Evolutionary conservation across 2,329 filamentous ascomycete species (phyloP).

Genomic region (Apiospora rasikravindrae): DNA sequence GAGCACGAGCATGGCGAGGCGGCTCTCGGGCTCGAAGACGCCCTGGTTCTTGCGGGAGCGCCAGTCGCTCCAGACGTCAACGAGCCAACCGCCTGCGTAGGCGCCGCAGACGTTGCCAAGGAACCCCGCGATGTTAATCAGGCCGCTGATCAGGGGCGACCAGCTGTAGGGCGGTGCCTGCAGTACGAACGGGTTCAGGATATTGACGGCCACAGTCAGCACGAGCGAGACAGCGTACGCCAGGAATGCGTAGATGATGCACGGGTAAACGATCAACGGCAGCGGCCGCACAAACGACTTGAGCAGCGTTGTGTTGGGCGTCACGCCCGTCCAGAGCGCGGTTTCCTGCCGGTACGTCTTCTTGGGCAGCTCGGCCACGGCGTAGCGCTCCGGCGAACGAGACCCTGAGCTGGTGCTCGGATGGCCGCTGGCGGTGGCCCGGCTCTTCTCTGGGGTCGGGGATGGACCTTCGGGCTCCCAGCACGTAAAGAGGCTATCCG

Average conservation of each 20-base stretch:
- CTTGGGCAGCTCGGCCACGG: slow-evolving; percentile 24
- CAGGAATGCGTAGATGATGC: slow-evolving; percentile 38
- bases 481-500: background rate
- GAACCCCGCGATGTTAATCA: slow-evolving; percentile 40
- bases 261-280: slow-evolving; percentile 38
- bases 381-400: background rate
- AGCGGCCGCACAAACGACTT: slow-evolving; percentile 37
- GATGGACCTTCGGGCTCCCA: slow-evolving; percentile 4
- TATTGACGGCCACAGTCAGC: slow-evolving; percentile 38
- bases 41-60: slow-evolving; percentile 46
- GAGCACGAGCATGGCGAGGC: slow-evolving; percentile 46
- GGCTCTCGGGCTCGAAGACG: slow-evolving; percentile 50
- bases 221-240: slow-evolving; percentile 38
- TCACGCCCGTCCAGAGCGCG: slow-evolving; percentile 33
- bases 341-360: slow-evolving; percentile 35
- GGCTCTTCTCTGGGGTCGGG: background rate
- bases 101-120: slow-evolving; percentile 50
- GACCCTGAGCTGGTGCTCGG: background rate
- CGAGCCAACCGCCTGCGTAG: slow-evolving; percentile 47
- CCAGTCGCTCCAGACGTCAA: slow-evolving; percentile 49
- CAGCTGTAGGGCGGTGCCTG: slow-evolving; percentile 39
- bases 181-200: slow-evolving; percentile 39
- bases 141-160: slow-evolving; percentile 38
- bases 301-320: slow-evolving; percentile 31
- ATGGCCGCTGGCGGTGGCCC: background rate